These are phyloP conservation scores for Metarhizium robertsii DNA, from an alignment of 2,329 filamentous ascomycete species.

Conservation along the genomic window DNA sequence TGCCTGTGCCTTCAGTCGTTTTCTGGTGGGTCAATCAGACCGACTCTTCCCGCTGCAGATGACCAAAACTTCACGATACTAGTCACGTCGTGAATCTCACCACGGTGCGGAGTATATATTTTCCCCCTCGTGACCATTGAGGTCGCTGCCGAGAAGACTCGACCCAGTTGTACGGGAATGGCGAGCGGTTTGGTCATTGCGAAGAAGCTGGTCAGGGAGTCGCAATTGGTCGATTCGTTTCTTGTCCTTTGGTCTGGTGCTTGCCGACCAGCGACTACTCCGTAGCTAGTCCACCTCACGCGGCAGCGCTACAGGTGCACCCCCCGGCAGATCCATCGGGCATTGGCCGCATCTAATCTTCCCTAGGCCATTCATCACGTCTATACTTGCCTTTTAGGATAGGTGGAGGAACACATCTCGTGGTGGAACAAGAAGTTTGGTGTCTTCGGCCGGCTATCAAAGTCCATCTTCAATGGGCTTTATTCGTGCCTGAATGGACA, in stretches of 20 bases:
- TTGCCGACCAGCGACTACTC: background rate
- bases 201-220: background rate
- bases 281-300: background rate
- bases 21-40: too few relatives aligned
- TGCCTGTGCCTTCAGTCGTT: too few relatives aligned
- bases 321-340: constrained; percentile 1
- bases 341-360: constrained; percentile 1
- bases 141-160: too few relatives aligned
- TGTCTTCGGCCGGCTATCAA: background rate
- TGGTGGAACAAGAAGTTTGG: background rate
- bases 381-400: constrained; percentile 1
- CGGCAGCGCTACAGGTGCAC: background rate
- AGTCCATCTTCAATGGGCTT: background rate
- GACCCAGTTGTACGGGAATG: too few relatives aligned
- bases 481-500: background rate
- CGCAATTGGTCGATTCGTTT: background rate
- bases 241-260: too few relatives aligned
- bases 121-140: too few relatives aligned
- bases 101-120: background rate
- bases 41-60: too few relatives aligned
- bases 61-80: too few relatives aligned
- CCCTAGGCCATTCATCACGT: background rate
- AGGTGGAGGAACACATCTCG: background rate
- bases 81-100: background rate
- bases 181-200: too few relatives aligned